Conservation (phyloP, 352 stramenopile species). For the Phytophthora foliorum region DNA sequence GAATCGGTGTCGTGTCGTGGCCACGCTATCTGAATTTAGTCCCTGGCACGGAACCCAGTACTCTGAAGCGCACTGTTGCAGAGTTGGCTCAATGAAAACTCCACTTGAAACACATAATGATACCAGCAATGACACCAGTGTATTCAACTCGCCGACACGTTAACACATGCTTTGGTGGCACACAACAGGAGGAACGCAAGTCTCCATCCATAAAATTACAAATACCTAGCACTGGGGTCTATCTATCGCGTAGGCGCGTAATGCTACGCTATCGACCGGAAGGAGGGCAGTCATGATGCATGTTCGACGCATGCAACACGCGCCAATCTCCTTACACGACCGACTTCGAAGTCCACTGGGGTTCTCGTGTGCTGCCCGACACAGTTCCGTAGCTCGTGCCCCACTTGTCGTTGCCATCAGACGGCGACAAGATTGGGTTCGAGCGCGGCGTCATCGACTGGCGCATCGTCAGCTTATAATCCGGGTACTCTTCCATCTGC, state of each 20-base stretch:
- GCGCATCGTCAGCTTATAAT: slow-evolving; percentile 83
- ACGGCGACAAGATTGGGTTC: slow-evolving; percentile 56
- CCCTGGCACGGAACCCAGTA: background rate
- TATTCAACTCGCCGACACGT: slow-evolving; percentile 9
- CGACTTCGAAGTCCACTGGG: slow-evolving; percentile 38
- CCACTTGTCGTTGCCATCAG: slow-evolving; percentile 28
- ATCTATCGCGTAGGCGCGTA: slow-evolving; percentile 4
- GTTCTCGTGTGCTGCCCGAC: slow-evolving; percentile 34
- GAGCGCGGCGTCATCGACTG: slow-evolving; percentile 79
- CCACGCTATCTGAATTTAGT: slow-evolving; percentile 1
- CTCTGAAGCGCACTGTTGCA: background rate
- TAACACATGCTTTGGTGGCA: slow-evolving; percentile 20
- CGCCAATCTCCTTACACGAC: slow-evolving; percentile 38
- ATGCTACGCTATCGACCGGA: background rate
- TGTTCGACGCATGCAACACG: slow-evolving; percentile 28
- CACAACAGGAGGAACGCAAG: slow-evolving; percentile 4
- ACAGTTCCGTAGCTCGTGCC: slow-evolving; percentile 52
- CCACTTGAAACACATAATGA: background rate
- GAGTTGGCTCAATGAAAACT: slow-evolving; percentile 3
- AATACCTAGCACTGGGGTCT: slow-evolving; percentile 26
- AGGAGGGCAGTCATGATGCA: slow-evolving; percentile 12
- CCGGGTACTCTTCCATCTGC: slow-evolving; percentile 78
- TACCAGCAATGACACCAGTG: slow-evolving; percentile 21
- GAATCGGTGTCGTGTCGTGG: background rate
- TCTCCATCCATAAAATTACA: slow-evolving; percentile 41